Evolutionary conservation across 2,329 filamentous ascomycete genomes (phyloP).

Genomic region (Emericellopsis cladophorae): DNA sequence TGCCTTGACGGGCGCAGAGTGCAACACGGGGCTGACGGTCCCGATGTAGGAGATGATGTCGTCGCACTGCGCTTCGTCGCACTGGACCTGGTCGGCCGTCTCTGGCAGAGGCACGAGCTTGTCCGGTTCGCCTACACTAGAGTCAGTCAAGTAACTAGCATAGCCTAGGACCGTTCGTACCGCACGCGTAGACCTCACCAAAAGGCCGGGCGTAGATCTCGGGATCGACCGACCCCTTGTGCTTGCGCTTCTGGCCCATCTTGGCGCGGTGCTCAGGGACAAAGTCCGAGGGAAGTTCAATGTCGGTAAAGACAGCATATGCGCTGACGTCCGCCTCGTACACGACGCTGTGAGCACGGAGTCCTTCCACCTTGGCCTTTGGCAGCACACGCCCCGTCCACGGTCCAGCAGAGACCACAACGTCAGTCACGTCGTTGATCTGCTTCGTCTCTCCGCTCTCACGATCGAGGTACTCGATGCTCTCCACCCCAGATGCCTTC

Average conservation of each 20-base stretch:
- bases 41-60: conserved; percentile 73
- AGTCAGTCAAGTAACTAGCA: conserved; percentile 1
- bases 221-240: conserved; percentile 58
- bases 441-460: conserved; percentile 18
- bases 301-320: conserved; percentile 77
- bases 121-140: conserved; percentile 57
- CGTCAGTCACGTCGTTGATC: conserved; percentile 35
- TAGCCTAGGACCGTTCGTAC: conserved; percentile 22
- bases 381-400: conserved; percentile 52
- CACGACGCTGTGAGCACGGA: conserved; percentile 54
- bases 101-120: conserved; percentile 59
- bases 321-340: conserved; percentile 53
- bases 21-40: conserved; percentile 52
- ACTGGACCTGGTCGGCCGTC: conserved; percentile 61
- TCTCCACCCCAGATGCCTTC: conserved; percentile 36
- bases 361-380: conserved; percentile 40
- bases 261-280: conserved; percentile 33
- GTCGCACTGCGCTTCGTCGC: conserved; percentile 66
- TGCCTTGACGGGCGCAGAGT: conserved; percentile 54
- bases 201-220: conserved; percentile 90
- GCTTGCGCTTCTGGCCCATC: conserved; percentile 36
- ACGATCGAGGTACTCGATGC: conserved; percentile 47
- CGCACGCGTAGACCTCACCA: conserved; percentile 86
- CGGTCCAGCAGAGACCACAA: conserved; percentile 44
- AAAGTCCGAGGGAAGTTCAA: conserved; percentile 58